A percentile compares a stretch with the other conserved stretches of the same genome.
phyloP scores from a whole-genome alignment of 2,329 filamentous ascomycete species.

The Talaromyces sp. region DNA sequence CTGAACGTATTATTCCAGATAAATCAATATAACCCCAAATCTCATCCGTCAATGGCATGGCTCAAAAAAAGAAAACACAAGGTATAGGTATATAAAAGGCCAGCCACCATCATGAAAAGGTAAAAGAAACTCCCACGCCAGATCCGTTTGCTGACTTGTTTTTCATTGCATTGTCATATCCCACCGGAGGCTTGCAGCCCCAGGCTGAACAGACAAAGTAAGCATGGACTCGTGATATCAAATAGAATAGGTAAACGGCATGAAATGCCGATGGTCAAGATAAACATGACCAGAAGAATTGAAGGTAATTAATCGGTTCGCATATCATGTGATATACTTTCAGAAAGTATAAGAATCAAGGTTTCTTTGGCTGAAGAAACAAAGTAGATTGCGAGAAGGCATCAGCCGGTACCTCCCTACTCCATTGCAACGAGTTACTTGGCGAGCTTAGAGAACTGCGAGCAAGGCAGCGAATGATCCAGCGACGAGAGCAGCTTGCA shows the following conservation, averaged over 20 bases:
- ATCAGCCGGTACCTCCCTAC: background rate
- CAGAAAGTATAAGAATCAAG: background rate
- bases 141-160: conserved; percentile 10
- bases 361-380: conserved; percentile 5
- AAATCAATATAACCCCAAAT: conserved; percentile 5
- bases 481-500: conserved; percentile 34
- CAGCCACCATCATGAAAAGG: conserved; percentile 15
- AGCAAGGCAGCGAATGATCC: conserved; percentile 39
- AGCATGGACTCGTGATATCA: conserved; percentile 34
- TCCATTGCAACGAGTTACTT: conserved; percentile 18
- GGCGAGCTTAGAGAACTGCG: conserved; percentile 36
- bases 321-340: conserved; percentile 18
- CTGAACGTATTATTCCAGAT: background rate
- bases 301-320: conserved; percentile 19
- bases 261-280: background rate
- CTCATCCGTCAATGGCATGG: conserved; percentile 14
- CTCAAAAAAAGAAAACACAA: conserved; percentile 5
- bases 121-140: conserved; percentile 16
- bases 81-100: conserved; percentile 15
- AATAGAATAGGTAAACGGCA: conserved; percentile 21
- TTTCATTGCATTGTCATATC: conserved; percentile 13
- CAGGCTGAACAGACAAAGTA: conserved; percentile 24
- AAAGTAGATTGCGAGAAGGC: background rate
- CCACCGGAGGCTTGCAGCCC: conserved; percentile 16
- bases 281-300: conserved; percentile 18